Percentiles rank a stretch among this genome's conserved stretches.
Conservation (phyloP, 768 basidiomycete species). For the Lactarius sp. region DNA sequence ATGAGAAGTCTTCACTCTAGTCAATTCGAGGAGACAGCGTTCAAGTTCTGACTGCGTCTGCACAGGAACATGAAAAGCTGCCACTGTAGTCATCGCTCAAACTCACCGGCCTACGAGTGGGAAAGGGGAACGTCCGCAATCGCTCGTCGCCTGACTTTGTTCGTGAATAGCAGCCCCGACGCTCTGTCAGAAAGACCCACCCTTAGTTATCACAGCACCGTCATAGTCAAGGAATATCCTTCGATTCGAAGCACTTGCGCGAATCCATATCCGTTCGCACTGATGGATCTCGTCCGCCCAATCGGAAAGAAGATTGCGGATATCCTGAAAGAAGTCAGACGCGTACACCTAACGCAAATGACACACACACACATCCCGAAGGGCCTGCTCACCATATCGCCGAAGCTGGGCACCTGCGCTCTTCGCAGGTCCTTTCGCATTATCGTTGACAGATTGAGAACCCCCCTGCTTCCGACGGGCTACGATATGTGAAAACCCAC, state of each 20-base stretch:
- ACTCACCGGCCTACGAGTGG: constrained; percentile 88
- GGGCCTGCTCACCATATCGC: constrained; percentile 90
- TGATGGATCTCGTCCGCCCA: constrained; percentile 84
- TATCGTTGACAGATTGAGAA: constrained; percentile 87
- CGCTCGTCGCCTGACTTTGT: constrained; percentile 54
- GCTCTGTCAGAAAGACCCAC: constrained; percentile 26
- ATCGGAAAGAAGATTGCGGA: constrained; percentile 71
- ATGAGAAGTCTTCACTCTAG: constrained; percentile 77
- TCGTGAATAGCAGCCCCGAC: neutral
- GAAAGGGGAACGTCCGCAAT: constrained; percentile 90
- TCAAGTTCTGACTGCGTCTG: constrained; percentile 88
- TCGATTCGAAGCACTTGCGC: constrained; percentile 83
- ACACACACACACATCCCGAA: constrained; percentile 70
- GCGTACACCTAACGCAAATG: neutral
- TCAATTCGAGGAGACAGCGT: constrained; percentile 84
- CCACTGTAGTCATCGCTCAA: neutral
- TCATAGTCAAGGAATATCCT: constrained; percentile 90
- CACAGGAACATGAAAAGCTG: neutral
- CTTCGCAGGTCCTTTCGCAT: constrained; percentile 86
- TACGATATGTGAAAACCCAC: constrained; percentile 31
- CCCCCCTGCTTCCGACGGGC: constrained; percentile 98
- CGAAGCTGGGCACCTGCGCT: constrained; percentile 92
- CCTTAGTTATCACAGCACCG: constrained; percentile 66
- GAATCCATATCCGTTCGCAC: constrained; percentile 90
- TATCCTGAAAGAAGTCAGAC: constrained; percentile 53